Conservation (phyloP, 306 rosid genomes). For the Canavalia gladiata region DNA sequence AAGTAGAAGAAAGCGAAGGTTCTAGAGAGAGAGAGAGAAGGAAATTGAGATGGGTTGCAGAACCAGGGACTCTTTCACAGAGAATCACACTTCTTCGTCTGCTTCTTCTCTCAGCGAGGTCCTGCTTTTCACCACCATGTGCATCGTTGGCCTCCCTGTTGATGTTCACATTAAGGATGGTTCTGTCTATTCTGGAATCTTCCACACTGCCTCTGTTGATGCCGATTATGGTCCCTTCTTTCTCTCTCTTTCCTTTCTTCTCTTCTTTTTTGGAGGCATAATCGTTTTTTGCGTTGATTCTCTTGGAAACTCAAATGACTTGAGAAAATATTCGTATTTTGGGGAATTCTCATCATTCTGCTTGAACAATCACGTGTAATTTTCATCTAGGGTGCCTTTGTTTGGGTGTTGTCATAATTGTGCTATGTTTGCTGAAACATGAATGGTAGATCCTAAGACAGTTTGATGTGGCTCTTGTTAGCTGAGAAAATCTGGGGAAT, state of each 20-base stretch:
- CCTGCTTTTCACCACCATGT: conserved; percentile 76
- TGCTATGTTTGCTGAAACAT: conserved; percentile 17
- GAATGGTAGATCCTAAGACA: conserved; percentile 28
- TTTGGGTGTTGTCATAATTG: background rate
- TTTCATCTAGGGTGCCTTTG: conserved; percentile 42
- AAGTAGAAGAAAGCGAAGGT: conserved; percentile 6
- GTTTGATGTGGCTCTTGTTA: background rate
- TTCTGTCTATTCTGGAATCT: conserved; percentile 87
- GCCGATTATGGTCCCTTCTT: conserved; percentile 60
- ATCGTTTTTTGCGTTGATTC: conserved; percentile 28
- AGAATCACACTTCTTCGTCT: conserved; percentile 44
- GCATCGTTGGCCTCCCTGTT: conserved; percentile 80
- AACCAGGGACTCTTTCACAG: conserved; percentile 53
- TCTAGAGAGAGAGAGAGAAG: conserved; percentile 22
- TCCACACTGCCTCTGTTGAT: conserved; percentile 77
- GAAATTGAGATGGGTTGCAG: conserved; percentile 67
- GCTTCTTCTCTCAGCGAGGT: conserved; percentile 57
- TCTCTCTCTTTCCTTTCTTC: conserved; percentile 24
- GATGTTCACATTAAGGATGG: conserved; percentile 86
- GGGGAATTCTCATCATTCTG: conserved; percentile 29
- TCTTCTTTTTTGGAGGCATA: background rate
- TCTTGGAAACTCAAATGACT: conserved; percentile 20
- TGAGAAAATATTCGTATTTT: background rate
- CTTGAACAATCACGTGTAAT: conserved; percentile 37
- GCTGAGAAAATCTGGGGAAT: conserved; percentile 20